Evolutionary conservation across 257 asterid genomes (phyloP).

Genomic region (Ilex aquifolium): DNA sequence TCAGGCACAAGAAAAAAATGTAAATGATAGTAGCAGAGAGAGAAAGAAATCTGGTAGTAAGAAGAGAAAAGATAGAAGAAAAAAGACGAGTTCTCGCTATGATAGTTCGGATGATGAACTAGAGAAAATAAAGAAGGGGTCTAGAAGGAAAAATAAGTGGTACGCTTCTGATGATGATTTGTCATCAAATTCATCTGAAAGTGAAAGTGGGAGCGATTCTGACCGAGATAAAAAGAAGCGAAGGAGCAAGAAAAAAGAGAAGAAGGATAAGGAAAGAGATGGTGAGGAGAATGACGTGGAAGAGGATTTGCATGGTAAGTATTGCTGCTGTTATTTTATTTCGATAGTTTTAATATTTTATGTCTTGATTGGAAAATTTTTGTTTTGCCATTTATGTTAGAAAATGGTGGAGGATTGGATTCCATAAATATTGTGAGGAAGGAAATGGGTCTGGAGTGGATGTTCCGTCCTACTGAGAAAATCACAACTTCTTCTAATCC

Average conservation of each 20-base stretch:
- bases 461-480: conserved; percentile 69
- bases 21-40: conserved; percentile 28
- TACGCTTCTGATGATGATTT: conserved; percentile 68
- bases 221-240: conserved; percentile 31
- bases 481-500: conserved; percentile 23
- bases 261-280: conserved; percentile 19
- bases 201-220: conserved; percentile 36
- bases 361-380: background rate
- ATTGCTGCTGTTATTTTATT: conserved; percentile 1
- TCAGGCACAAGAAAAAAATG: conserved; percentile 39
- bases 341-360: background rate
- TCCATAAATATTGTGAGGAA: conserved; percentile 39
- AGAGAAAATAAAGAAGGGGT: conserved; percentile 48
- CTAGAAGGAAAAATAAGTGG: conserved; percentile 80
- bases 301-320: conserved; percentile 25
- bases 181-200: conserved; percentile 43
- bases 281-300: conserved; percentile 12
- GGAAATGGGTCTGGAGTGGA: conserved; percentile 97
- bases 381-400: conserved; percentile 21
- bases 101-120: conserved; percentile 67
- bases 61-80: conserved; percentile 37
- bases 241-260: conserved; percentile 29
- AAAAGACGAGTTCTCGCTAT: conserved; percentile 34
- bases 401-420: conserved; percentile 33
- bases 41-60: conserved; percentile 38